Evolutionary conservation across 2,329 filamentous ascomycete species (phyloP).

Genomic region (Allantophomopsis cytisporea): DNA sequence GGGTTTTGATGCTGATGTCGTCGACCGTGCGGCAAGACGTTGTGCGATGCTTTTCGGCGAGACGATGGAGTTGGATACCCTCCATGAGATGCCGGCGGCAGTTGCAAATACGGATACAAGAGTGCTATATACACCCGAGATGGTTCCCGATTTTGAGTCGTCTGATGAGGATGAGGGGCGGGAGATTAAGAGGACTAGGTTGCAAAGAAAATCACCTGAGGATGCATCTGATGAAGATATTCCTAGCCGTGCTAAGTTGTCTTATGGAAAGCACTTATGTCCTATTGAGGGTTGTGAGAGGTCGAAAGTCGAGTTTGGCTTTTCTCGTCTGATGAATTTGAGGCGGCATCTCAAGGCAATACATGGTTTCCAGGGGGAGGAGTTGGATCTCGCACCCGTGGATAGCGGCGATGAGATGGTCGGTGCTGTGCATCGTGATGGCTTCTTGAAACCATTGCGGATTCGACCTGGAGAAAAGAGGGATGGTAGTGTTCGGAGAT

Average conservation of each 20-base stretch:
- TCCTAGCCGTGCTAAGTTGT: not conserved
- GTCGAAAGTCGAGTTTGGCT: conserved; percentile 21
- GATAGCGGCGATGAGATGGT: conserved; percentile 28
- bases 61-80: conserved; percentile 39
- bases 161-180: not conserved
- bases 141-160: conserved; percentile 1
- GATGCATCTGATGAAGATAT: conserved; percentile 4
- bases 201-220: no score
- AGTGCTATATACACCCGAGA: conserved; percentile 11
- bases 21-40: conserved; percentile 57
- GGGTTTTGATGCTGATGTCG: conserved; percentile 50
- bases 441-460: conserved; percentile 46
- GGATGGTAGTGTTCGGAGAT: conserved; percentile 13
- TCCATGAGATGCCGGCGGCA: conserved; percentile 8
- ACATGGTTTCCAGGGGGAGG: conserved; percentile 30
- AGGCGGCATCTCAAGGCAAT: conserved; percentile 28
- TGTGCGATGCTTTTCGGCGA: conserved; percentile 67
- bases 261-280: conserved; percentile 18
- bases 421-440: conserved; percentile 54
- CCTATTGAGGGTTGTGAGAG: conserved; percentile 22
- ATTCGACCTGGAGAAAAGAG: conserved; percentile 32
- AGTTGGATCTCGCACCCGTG: conserved; percentile 32
- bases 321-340: conserved; percentile 17
- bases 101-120: conserved; percentile 3
- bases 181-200: not conserved